These are phyloP conservation scores for Pseudogymnoascus sp. DNA, from an alignment of 2,329 filamentous ascomycete species.

Conservation along the genomic window DNA sequence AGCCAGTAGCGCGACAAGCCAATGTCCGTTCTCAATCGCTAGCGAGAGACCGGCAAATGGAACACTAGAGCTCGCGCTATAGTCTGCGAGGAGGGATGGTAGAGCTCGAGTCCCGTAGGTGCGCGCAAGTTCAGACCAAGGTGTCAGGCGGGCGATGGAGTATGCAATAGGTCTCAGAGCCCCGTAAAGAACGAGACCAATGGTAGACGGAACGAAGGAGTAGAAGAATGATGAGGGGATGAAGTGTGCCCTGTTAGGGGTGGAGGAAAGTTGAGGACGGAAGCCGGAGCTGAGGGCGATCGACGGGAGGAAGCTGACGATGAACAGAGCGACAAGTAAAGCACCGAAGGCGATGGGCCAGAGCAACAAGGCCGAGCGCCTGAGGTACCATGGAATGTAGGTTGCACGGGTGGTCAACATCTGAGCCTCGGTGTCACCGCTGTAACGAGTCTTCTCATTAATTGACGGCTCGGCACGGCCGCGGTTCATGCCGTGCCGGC, in stretches of 20 bases:
- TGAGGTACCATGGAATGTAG: conserved; percentile 71
- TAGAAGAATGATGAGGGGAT: conserved; percentile 85
- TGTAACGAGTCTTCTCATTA: conserved; percentile 12
- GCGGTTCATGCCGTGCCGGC: conserved; percentile 40
- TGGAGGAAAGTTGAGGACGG: conserved; percentile 54
- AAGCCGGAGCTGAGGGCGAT: conserved; percentile 63
- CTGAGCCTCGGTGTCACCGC: conserved; percentile 1
- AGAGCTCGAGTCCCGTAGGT: conserved; percentile 52
- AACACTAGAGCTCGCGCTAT: conserved; percentile 38
- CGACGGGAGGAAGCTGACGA: conserved; percentile 68
- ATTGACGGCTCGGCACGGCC: conserved; percentile 38
- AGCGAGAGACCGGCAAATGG: conserved; percentile 29
- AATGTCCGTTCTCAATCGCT: conserved; percentile 53
- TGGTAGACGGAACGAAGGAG: conserved; percentile 60
- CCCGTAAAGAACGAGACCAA: conserved; percentile 60
- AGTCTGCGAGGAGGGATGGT: conserved; percentile 59
- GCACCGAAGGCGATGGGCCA: conserved; percentile 53
- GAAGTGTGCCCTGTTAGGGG: conserved; percentile 56
- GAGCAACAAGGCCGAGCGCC: conserved; percentile 53
- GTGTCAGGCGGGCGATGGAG: conserved; percentile 55
- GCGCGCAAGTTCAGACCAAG: conserved; percentile 56
- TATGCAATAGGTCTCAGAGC: conserved; percentile 59
- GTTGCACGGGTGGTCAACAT: conserved; percentile 6
- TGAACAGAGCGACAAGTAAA: conserved; percentile 61
- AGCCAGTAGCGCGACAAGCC: conserved; percentile 48